Evolutionary conservation across 2,329 filamentous ascomycete genomes (phyloP).

Genomic region (Aspergillus sp.): DNA sequence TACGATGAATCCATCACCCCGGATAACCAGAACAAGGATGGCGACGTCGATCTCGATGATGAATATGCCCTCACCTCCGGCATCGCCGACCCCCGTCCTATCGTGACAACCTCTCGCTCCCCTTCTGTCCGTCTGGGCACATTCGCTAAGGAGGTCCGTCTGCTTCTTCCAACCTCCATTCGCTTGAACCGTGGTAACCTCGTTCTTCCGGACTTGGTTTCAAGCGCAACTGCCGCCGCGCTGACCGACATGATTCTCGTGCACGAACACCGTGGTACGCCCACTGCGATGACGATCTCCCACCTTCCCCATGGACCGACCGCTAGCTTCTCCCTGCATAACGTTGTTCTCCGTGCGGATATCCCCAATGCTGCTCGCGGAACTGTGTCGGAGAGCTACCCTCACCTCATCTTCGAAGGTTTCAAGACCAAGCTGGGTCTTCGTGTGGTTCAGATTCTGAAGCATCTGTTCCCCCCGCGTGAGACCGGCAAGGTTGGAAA

Average conservation of each 20-base stretch:
- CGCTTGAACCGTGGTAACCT: slow-evolving; percentile 89
- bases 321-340: slow-evolving; percentile 83
- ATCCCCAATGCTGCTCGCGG: slow-evolving; percentile 85
- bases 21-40: slow-evolving; percentile 69
- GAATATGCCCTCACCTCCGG: slow-evolving; percentile 92
- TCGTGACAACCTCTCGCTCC: slow-evolving; percentile 88
- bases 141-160: slow-evolving; percentile 88
- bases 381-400: slow-evolving; percentile 88
- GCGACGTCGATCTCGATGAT: slow-evolving; percentile 80
- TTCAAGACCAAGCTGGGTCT: slow-evolving; percentile 80
- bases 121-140: slow-evolving; percentile 81
- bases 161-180: slow-evolving; percentile 81
- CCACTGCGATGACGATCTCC: slow-evolving; percentile 82
- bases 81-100: slow-evolving; percentile 81
- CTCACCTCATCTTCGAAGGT: slow-evolving; percentile 92
- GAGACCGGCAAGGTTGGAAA: slow-evolving; percentile 84
- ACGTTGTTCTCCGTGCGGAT: slow-evolving; percentile 88
- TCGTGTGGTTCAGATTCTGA: slow-evolving; percentile 84
- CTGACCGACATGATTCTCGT: slow-evolving; percentile 83
- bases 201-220: slow-evolving; percentile 80
- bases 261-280: slow-evolving; percentile 90
- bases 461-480: slow-evolving; percentile 90
- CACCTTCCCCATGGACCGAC: slow-evolving; percentile 89
- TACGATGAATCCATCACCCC: slow-evolving; percentile 84
- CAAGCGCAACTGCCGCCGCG: slow-evolving; percentile 76